Evolutionary conservation across 345 rosid species (phyloP), one percentile per base, ranked within the genome.

Genomic region (Brassica cretica): DNA sequence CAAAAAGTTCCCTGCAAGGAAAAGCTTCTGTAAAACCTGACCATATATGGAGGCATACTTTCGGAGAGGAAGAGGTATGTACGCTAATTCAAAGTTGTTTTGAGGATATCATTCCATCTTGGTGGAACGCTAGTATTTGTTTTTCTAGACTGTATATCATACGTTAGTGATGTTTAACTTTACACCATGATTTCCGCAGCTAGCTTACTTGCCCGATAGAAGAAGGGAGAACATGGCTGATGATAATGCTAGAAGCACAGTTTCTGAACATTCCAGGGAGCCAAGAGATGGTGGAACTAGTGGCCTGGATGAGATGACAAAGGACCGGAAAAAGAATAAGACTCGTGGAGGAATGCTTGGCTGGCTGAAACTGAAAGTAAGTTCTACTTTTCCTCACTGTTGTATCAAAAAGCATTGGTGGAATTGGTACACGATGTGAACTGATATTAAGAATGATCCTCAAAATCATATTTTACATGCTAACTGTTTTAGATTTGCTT

Each of bases 261-360:
- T 74, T 71, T 82, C 90, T 72, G 93, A 84, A 86, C 84, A 82
- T 75, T 85, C 90, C 11, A 62, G 75, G 15, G 96, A 88, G 63
- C 80, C 83, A 29, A 85, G 86, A 82, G 91, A 87, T 78, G 93
- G 82, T 79, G 93, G 82, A 58, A 70, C 78, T 63, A 81, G 85
- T 44, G 79, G 83, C 77, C 79, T 87, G 68, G 94, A 91, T 76
- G 94, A 91, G 74, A 79, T 89, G 84, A 86, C 86, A 66, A 91
- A 88, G 82, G 94, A 89, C 85, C 85, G 76, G 70, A 90, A 81
- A 88, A 84, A 77, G 73, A 90, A 84, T 81, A 86, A 66, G 81
- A 84, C 82, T 76, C 86, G 87, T 64, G 97, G 87, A 61, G 97
- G 93, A 81, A 88, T 93, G 98, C 93, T 93, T 84, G 96, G 91